Conservation (phyloP, 495 filamentous ascomycete species). For the Letharia lupina region DNA sequence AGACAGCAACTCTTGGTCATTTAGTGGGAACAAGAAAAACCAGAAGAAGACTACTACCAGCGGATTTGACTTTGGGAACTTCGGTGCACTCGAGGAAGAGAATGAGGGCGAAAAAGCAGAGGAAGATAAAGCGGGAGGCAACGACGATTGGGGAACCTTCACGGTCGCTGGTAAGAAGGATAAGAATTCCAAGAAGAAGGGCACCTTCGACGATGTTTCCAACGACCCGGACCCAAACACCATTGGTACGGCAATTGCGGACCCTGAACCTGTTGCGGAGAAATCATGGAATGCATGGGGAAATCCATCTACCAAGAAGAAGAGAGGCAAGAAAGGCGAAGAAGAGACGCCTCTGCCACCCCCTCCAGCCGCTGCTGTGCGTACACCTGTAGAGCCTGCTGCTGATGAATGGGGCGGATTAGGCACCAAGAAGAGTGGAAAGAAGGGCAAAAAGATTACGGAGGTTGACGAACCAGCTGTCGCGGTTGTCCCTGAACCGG, state of each 20-base stretch:
- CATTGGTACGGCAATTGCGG: conserved; percentile 22
- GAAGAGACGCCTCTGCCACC: conserved; percentile 16
- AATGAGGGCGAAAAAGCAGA: conserved; percentile 25
- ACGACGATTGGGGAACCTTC: conserved; percentile 23
- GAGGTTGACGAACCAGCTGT: conserved; percentile 22
- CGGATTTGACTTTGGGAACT: conserved; percentile 42
- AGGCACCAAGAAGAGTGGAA: conserved; percentile 29
- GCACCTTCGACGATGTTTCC: conserved; percentile 16
- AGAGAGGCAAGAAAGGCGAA: conserved; percentile 25
- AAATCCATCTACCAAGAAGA: conserved; percentile 22
- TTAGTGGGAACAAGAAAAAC: conserved; percentile 28
- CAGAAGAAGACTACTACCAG: conserved; percentile 35
- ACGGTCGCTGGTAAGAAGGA: conserved; percentile 21
- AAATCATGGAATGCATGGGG: conserved; percentile 24
- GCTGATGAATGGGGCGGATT: conserved; percentile 23
- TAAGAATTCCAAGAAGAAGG: conserved; percentile 28
- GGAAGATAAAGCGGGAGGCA: conserved; percentile 18
- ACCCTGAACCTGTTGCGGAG: conserved; percentile 21
- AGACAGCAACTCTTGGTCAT: conserved; percentile 32
- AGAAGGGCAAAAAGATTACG: conserved; percentile 27
- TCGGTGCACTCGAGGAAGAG: conserved; percentile 28
- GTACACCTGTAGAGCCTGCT: conserved; percentile 12
- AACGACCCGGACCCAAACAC: conserved; percentile 17
- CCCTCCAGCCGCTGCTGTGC: conserved; percentile 13
- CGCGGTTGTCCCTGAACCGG: conserved; percentile 20